Conservation (phyloP, 2,329 filamentous ascomycete genomes). For the Aspergillus sergii region DNA sequence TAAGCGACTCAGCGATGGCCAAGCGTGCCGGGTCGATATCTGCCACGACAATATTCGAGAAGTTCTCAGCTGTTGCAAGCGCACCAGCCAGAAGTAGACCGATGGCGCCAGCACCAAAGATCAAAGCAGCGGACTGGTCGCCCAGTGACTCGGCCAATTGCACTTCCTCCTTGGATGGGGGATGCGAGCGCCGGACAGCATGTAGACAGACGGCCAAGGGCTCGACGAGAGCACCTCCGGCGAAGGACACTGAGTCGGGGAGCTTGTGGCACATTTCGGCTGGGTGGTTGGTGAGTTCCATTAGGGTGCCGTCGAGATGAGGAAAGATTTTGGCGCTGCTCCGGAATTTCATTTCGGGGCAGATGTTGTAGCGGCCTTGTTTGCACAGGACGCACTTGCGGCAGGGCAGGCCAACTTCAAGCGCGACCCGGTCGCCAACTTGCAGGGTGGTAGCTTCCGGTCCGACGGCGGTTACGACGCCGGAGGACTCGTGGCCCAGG, state of each 20-base stretch:
- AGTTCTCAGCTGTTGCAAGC: slow-evolving; percentile 57
- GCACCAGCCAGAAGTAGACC: slow-evolving; percentile 62
- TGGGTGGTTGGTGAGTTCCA: slow-evolving; percentile 64
- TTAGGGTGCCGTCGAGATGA: slow-evolving; percentile 66
- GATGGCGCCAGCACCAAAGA: slow-evolving; percentile 65
- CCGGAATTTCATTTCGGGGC: slow-evolving; percentile 59
- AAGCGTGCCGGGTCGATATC: slow-evolving; percentile 62
- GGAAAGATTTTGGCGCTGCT: slow-evolving; percentile 63
- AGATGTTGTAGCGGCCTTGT: slow-evolving; percentile 64
- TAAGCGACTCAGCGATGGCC: slow-evolving; percentile 53
- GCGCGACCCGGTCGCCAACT: slow-evolving; percentile 80
- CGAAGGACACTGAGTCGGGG: slow-evolving; percentile 55
- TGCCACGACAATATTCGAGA: slow-evolving; percentile 59
- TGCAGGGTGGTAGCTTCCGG: slow-evolving; percentile 63
- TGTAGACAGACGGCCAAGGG: slow-evolving; percentile 64
- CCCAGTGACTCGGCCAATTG: slow-evolving; percentile 43
- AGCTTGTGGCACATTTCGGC: slow-evolving; percentile 62
- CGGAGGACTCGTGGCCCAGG: slow-evolving; percentile 76
- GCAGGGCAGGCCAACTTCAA: slow-evolving; percentile 90
- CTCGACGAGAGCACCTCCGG: slow-evolving; percentile 62
- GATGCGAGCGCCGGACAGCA: slow-evolving; percentile 57
- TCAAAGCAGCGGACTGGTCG: slow-evolving; percentile 53
- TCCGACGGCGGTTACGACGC: slow-evolving; percentile 74
- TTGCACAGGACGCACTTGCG: slow-evolving; percentile 60
- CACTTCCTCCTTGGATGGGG: slow-evolving; percentile 42